Conservation (phyloP, 176 grass and related monocot genomes). For the Juncus effusus region DNA sequence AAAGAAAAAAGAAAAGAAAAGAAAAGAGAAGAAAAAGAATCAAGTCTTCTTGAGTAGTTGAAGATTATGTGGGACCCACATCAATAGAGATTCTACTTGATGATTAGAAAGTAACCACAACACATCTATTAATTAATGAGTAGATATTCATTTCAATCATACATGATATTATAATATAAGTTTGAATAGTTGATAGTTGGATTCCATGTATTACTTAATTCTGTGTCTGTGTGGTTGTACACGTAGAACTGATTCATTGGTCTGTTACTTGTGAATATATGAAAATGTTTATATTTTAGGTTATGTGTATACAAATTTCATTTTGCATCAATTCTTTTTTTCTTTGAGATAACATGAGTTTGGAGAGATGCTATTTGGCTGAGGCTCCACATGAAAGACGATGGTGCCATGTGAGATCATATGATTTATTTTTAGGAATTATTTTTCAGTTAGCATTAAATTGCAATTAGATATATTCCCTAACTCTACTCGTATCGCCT, state of each 20-base stretch:
- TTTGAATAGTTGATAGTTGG: conserved; percentile 1
- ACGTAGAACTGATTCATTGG: no score
- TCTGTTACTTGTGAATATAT: no score
- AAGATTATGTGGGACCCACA: not conserved
- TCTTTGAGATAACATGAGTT: no score
- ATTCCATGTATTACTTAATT: not conserved
- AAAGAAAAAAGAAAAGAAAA: no score
- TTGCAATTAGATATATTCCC: conserved; percentile 15
- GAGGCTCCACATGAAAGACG: conserved; percentile 18
- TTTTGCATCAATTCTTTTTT: no score
- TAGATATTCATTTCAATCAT: conserved; percentile 7
- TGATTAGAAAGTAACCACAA: conserved; percentile 22
- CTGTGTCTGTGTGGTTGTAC: no score
- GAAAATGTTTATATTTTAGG: no score
- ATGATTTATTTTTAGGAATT: conserved; percentile 20
- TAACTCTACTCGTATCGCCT: not conserved
- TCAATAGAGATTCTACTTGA: conserved; percentile 1
- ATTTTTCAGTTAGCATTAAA: conserved; percentile 15
- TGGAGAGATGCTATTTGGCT: no score
- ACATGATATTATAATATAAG: not conserved
- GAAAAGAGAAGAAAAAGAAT: not conserved
- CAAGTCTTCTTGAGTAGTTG: conserved; percentile 18
- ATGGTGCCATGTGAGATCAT: conserved; percentile 35
- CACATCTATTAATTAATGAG: not conserved
- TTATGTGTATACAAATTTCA: no score